Percentiles rank a stretch among this genome's conserved stretches.
phyloP scores from a whole-genome alignment of 148 eudicot genomes.

The Camellia japonica region DNA sequence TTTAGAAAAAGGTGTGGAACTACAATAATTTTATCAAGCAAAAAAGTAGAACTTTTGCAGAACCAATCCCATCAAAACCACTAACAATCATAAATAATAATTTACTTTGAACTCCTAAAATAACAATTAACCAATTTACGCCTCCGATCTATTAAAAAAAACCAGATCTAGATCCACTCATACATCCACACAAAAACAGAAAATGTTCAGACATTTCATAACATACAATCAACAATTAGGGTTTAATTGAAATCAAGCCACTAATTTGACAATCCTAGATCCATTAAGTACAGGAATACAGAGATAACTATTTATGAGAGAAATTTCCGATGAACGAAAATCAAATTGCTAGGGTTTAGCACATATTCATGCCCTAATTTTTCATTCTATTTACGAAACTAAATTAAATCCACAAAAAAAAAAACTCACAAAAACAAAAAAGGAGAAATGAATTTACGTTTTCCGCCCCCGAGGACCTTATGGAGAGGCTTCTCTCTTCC shows the following conservation, averaged over 20 bases:
- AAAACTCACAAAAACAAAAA: background rate
- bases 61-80: constrained; percentile 1
- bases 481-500: constrained; percentile 74
- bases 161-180: background rate
- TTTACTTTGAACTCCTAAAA: background rate
- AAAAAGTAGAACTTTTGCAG: background rate
- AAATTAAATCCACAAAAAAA: background rate
- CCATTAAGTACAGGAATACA: background rate
- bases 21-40: background rate
- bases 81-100: background rate
- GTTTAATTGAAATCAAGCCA: background rate
- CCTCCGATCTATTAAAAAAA: background rate
- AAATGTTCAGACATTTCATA: background rate
- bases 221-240: background rate
- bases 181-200: background rate
- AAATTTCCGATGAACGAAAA: background rate
- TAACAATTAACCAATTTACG: background rate
- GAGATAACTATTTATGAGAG: no score
- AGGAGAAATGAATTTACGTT: constrained; percentile 39
- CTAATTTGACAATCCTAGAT: background rate
- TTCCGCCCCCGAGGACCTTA: constrained; percentile 77
- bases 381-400: background rate
- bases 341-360: background rate
- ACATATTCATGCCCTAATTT: background rate
- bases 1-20: background rate